Base-by-base conservation (phyloP, 352 stramenopile genomes). In the Pythium plurisporium region DNA sequence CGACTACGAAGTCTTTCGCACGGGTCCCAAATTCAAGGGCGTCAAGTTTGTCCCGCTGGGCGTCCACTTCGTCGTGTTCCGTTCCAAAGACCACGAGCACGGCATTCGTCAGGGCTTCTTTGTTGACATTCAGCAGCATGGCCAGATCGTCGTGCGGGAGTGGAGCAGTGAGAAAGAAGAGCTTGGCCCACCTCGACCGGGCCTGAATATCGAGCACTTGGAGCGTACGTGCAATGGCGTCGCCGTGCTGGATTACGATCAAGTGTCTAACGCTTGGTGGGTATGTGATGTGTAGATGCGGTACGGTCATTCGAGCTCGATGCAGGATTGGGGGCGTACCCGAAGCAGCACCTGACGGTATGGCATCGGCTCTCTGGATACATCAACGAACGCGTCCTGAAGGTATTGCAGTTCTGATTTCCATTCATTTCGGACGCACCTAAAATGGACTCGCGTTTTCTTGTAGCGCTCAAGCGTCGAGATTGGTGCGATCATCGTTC, bases 1-100 rank as follows among this genome's bases (percentile, higher is more conserved):
- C 44, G 85, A 95, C 69, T 95, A 95, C 61, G 79, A 93, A 53
- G 72, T 91, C 15, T 95, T 92, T 59, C 80, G 85, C 49, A 92
- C 82, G 2, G 85, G 82, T 3, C 38, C 72, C 4, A 82, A 85
- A 49, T 95, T 95, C 56, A 74, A 86, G 42, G 85, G 85, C 55
- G 79, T 95, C 56, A 95, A 95, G 63, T 89, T 95, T 45, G 62
- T 95, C 31, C 85, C 85, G 37, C 44, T 89, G 19, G 85, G 85
- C 31, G 53, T 92, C 22, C 85, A 95, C 59, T 87, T 95, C 37
- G 81, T 95, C 4, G 66, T 95, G 17, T 95, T 91, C 62, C 78
- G 80, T 10, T 79, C 85, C 17, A 71, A 69, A 8, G 80, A 91
- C 48, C 81, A 91, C 33, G 79, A 90, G 45, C 79, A 93, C 40